phyloP scores from a whole-genome alignment of 192 early-diverging fungal genomes.

The Backusella westeae region DNA sequence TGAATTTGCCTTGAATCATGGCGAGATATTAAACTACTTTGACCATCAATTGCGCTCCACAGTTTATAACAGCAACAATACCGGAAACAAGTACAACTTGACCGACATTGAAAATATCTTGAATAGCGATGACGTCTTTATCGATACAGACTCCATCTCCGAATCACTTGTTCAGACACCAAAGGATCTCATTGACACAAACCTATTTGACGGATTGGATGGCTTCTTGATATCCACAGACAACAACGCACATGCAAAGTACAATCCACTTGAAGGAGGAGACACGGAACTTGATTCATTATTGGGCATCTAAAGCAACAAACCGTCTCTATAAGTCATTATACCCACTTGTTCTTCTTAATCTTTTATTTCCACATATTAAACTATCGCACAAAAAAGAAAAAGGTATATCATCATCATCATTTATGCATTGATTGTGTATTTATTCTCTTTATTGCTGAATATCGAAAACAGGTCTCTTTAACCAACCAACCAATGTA shows the following conservation, averaged over 20 bases:
- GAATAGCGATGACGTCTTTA: background rate
- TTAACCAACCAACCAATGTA: too few species aligned
- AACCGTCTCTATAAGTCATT: background rate
- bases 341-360: background rate
- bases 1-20: background rate
- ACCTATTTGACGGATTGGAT: background rate
- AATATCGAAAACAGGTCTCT: too few species aligned
- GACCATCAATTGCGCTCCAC: background rate
- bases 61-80: background rate
- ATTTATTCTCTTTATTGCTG: background rate
- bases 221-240: background rate
- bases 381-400: background rate
- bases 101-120: background rate
- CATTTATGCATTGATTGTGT: background rate
- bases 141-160: background rate
- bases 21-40: background rate
- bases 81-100: background rate
- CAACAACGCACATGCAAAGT: background rate
- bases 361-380: background rate
- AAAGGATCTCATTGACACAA: background rate
- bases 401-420: background rate
- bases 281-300: background rate
- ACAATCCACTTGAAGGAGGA: background rate
- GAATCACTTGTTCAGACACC: background rate
- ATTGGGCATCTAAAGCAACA: background rate